Evolutionary conservation across 805 yeast species (phyloP).

Genomic region (Helenozyma rhizophorensis): DNA sequence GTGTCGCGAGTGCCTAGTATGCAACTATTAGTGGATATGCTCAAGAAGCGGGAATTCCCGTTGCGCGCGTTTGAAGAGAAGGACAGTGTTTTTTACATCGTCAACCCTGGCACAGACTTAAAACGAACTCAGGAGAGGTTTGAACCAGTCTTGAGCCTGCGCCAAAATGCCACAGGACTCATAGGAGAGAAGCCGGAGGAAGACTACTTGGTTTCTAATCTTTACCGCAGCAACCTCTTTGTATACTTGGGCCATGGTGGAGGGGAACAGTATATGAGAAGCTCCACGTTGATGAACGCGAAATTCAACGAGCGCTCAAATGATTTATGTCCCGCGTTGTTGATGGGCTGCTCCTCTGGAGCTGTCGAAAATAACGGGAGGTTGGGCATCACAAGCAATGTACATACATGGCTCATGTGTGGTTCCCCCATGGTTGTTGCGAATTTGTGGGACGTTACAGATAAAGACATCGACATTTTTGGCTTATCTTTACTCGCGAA

Average conservation of each 20-base stretch:
- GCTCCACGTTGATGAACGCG: conserved; percentile 41
- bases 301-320: conserved; percentile 26
- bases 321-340: conserved; percentile 53
- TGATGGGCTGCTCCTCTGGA: conserved; percentile 93
- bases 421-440: conserved; percentile 83
- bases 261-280: conserved; percentile 76
- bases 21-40: conserved; percentile 36
- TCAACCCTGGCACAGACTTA: conserved; percentile 84
- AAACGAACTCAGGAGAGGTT: conserved; percentile 59
- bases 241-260: conserved; percentile 95
- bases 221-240: conserved; percentile 45
- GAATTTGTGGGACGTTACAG: conserved; percentile 95
- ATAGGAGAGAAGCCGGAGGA: conserved; percentile 57
- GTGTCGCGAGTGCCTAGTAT: conserved; percentile 74
- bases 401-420: conserved; percentile 68
- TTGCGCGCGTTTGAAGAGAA: conserved; percentile 3
- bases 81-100: conserved; percentile 42
- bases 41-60: conserved; percentile 12
- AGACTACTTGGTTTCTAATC: conserved; percentile 38
- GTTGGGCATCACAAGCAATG: conserved; percentile 72
- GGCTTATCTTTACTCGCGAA: conserved; percentile 54
- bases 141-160: conserved; percentile 35
- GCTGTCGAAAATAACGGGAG: conserved; percentile 51
- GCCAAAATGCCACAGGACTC: conserved; percentile 49
- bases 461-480: conserved; percentile 86